A percentile compares a stretch with the other conserved stretches of the same genome.
phyloP scores from a whole-genome alignment of 345 rosid species.

The Orychophragmus violaceus region DNA sequence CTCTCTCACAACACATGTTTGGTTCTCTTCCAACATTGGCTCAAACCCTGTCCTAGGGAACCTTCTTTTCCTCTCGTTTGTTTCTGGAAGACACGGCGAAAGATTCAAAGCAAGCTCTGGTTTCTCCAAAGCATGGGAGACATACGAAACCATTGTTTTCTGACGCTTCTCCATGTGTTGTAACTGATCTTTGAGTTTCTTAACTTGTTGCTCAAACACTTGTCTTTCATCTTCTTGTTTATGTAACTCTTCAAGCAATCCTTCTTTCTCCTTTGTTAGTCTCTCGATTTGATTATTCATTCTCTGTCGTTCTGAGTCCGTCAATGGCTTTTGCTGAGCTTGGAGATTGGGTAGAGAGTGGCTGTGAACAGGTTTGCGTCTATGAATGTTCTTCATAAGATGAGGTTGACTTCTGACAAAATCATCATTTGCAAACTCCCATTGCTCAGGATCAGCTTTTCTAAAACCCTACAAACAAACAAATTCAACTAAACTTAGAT shows the following conservation, averaged over 20 bases:
- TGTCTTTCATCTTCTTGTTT: conserved; percentile 46
- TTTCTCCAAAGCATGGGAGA: conserved; percentile 51
- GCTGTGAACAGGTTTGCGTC: conserved; percentile 91
- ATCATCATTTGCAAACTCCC: conserved; percentile 95
- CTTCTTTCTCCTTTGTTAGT: conserved; percentile 54
- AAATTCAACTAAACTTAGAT: not conserved
- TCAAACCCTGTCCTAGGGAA: conserved; percentile 38
- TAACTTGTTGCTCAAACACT: conserved; percentile 48
- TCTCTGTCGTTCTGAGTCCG: conserved; percentile 54
- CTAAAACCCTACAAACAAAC: conserved; percentile 61
- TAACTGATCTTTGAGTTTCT: conserved; percentile 53
- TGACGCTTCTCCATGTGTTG: conserved; percentile 61
- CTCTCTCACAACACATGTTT: conserved; percentile 21
- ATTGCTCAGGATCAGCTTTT: conserved; percentile 83
- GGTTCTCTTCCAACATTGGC: conserved; percentile 45
- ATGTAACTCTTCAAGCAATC: conserved; percentile 45
- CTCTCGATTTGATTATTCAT: conserved; percentile 55
- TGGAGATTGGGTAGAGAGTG: conserved; percentile 67
- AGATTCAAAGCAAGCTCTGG: conserved; percentile 64
- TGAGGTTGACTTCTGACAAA: conserved; percentile 74
- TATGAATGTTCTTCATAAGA: conserved; percentile 78
- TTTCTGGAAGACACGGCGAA: conserved; percentile 38
- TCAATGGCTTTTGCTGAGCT: conserved; percentile 45
- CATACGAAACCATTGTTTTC: conserved; percentile 49
- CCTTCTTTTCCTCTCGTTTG: conserved; percentile 79